A percentile compares a stretch with the other conserved stretches of the same genome.
phyloP scores from a whole-genome alignment of 2,329 filamentous ascomycete genomes.

The Pseudocercospora vitis region DNA sequence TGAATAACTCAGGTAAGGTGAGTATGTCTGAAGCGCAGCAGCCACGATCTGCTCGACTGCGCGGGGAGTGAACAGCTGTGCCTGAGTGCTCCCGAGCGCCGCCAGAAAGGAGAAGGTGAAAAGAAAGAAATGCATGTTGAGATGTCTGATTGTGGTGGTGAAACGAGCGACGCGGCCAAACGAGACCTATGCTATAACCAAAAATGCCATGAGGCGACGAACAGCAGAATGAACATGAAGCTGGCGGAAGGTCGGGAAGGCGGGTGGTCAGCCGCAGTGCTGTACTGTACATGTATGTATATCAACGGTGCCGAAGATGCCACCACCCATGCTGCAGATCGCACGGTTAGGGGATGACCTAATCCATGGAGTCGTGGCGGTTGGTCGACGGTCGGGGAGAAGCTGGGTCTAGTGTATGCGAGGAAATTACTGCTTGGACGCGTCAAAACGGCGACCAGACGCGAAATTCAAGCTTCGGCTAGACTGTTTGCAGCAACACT shows the following conservation, averaged over 20 bases:
- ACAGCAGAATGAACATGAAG: conserved; percentile 22
- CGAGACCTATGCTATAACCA: not conserved
- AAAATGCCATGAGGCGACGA: conserved; percentile 6
- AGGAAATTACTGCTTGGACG: conserved; percentile 1
- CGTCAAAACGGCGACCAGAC: not conserved
- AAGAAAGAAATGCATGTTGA: conserved; percentile 19
- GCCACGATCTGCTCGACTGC: conserved; percentile 9
- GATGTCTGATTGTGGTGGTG: conserved; percentile 8
- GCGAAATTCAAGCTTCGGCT: not conserved
- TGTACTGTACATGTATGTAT: too few species aligned
- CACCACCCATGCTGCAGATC: conserved; percentile 1
- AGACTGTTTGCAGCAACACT: not conserved
- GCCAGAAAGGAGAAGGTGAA: conserved; percentile 16
- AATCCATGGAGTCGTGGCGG: not conserved
- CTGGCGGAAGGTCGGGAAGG: conserved; percentile 6
- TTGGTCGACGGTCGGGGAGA: not conserved
- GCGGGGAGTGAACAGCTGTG: conserved; percentile 15
- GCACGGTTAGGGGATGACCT: too few species aligned
- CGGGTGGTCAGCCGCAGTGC: conserved; percentile 7
- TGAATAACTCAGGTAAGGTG: conserved; percentile 7
- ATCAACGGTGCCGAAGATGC: not conserved
- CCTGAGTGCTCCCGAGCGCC: conserved; percentile 23
- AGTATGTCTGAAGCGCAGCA: not conserved
- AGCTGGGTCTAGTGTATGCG: not conserved
- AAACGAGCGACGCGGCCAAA: not conserved